Base-by-base conservation (phyloP, 2,329 filamentous ascomycete species). In the Exserohilum turcica region DNA sequence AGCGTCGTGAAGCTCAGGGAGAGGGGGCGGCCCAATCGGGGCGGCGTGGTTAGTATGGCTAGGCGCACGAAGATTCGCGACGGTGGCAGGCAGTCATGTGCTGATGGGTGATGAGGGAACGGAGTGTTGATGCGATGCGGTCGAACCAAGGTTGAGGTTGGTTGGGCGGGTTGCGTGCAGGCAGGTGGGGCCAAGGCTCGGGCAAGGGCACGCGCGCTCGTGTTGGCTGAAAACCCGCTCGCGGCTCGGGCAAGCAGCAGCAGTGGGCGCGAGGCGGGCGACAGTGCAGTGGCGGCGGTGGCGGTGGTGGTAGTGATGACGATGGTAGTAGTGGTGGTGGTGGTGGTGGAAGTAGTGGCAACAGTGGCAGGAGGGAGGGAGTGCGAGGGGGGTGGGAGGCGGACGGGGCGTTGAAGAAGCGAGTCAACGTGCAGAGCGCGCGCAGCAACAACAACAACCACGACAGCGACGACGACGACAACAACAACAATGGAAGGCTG, bases 21-120 rank as follows among this genome's bases (percentile, higher is more conserved):
- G 47, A 48, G 64, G 54, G 21, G 18, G 35, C 9, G 38, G 38
- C 24, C 64, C 65, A 68, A 71, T 67, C 40, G 64, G 55, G 35
- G 53, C 51, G 42, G 50, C 43, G 47, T 29, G 13, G 59, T 45
- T 53, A 53, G 46, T 40, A 47, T 32, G 45, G 50, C 42, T 38
- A 52, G 52, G 53, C 52, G 59, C 59, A 61, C 61, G 62, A 48
- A 56, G 58, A 24, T 37, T 28, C 13, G 31, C 42, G 46, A 42
- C 35, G 6, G 36, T 51, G 6, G 52, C 35, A 31, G 50, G 40
- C 33, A 44, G 19, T 27, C 49, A 54, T 54, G 51, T 49, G 51
- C 43, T 43, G 40, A 18, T 32, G 40, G 31, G 40, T 27, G 51
- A 49, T 53, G 50, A 18, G 31, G 28, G 33, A 32, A 46, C 24